phyloP scores from a whole-genome alignment of 805 yeast genomes.

The Nakazawaea ishiwadae region DNA sequence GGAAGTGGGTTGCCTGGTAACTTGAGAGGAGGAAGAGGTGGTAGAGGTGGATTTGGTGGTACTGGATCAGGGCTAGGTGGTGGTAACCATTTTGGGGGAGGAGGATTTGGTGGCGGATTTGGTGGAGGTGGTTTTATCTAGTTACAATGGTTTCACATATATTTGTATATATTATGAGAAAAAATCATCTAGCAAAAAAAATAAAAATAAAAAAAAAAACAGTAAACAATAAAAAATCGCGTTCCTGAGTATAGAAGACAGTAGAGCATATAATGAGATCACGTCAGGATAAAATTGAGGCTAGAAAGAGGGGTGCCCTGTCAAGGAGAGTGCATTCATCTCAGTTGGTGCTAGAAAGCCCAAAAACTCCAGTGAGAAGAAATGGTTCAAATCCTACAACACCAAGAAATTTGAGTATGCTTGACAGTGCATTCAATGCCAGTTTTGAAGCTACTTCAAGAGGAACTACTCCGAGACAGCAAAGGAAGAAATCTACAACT shows the following conservation, averaged over 20 bases:
- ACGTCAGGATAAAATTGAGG: constrained; percentile 14
- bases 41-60: not conserved
- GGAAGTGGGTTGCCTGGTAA: constrained; percentile 44
- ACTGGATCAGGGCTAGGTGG: constrained; percentile 5
- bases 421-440: constrained; percentile 3
- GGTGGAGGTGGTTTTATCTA: constrained; percentile 8
- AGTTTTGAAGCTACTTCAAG: not conserved
- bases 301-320: constrained; percentile 27
- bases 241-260: no score
- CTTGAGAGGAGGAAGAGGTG: constrained; percentile 15
- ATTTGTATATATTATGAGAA: no score
- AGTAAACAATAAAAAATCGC: not conserved
- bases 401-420: not conserved
- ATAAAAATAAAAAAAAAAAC: not conserved
- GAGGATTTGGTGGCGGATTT: constrained; percentile 15
- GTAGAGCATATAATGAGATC: constrained; percentile 5
- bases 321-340: constrained; percentile 21
- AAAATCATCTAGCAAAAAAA: no score
- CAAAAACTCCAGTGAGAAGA: constrained; percentile 10
- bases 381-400: not conserved
- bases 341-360: constrained; percentile 21
- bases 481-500: constrained; percentile 2
- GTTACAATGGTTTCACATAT: no score
- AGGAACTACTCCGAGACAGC: not conserved
- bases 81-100: constrained; percentile 5